phyloP scores from a whole-genome alignment of 352 stramenopile species.

The Globisporangium yorkense region DNA sequence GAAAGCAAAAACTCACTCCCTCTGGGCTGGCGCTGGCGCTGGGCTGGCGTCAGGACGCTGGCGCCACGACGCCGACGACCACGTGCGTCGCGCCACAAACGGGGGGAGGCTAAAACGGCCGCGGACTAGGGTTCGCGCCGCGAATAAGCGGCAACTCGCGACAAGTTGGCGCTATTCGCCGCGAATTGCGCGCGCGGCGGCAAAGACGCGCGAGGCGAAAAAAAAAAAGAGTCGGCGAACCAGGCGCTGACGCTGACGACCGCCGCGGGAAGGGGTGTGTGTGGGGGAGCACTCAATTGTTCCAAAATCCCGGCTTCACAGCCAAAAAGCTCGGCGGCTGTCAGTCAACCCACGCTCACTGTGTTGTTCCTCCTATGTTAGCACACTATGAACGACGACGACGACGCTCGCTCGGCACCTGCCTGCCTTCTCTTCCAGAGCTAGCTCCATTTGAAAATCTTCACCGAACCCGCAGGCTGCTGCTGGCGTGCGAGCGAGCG shows the following conservation, averaged over 20 bases:
- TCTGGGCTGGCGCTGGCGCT: background rate
- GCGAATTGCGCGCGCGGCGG: background rate
- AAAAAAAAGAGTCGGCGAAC: background rate
- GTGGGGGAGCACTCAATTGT: background rate
- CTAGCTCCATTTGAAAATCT: slow-evolving; percentile 11
- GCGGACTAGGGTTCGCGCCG: background rate
- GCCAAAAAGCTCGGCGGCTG: background rate
- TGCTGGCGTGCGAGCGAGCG: slow-evolving; percentile 2
- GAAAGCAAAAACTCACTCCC: background rate
- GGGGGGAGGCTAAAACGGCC: background rate
- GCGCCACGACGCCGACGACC: background rate
- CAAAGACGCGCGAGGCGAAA: background rate
- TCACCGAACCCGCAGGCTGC: slow-evolving; percentile 12
- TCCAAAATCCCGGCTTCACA: slow-evolving; percentile 8
- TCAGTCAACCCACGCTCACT: background rate
- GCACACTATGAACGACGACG: background rate
- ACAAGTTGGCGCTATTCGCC: background rate
- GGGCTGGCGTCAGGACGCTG: slow-evolving; percentile 4
- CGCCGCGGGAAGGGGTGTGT: background rate
- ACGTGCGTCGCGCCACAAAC: background rate
- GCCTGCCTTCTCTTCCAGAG: background rate
- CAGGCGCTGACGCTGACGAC: background rate
- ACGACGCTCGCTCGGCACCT: background rate
- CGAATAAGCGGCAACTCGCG: background rate
- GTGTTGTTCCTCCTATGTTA: background rate